Evolutionary conservation across 2,329 filamentous ascomycete species (phyloP).

Genomic region (Ophiostoma australiae): DNA sequence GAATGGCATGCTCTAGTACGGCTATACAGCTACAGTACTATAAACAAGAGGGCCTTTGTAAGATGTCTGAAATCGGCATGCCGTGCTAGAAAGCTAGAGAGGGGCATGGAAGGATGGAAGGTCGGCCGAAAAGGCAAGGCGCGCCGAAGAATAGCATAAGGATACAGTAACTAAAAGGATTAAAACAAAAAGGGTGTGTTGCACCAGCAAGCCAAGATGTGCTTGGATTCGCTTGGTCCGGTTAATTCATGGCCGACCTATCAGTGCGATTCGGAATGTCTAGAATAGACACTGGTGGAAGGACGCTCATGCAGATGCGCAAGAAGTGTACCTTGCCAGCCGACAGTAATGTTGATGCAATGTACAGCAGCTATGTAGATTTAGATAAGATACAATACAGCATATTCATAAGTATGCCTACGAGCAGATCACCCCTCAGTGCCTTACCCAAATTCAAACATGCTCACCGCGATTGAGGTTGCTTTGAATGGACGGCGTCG

Average conservation of each 20-base stretch:
- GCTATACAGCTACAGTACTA: too few species aligned
- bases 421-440: not conserved
- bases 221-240: not conserved
- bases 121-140: not conserved
- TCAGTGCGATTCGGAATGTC: not conserved
- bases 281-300: not conserved
- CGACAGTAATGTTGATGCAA: not conserved
- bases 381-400: not conserved
- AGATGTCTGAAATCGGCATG: constrained; percentile 3
- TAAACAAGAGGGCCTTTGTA: not conserved
- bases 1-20: not conserved
- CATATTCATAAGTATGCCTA: not conserved
- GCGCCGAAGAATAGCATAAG: not conserved
- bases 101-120: not conserved
- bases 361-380: too few species aligned
- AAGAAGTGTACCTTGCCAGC: not conserved
- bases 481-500: not conserved
- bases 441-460: not conserved
- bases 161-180: not conserved
- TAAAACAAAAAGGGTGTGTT: not conserved
- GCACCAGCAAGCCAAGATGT: not conserved
- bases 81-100: constrained; percentile 2
- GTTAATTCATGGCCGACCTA: not conserved
- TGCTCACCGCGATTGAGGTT: not conserved
- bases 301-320: not conserved